Conservation (phyloP, 805 yeast genomes). For the Ogataea pini region DNA sequence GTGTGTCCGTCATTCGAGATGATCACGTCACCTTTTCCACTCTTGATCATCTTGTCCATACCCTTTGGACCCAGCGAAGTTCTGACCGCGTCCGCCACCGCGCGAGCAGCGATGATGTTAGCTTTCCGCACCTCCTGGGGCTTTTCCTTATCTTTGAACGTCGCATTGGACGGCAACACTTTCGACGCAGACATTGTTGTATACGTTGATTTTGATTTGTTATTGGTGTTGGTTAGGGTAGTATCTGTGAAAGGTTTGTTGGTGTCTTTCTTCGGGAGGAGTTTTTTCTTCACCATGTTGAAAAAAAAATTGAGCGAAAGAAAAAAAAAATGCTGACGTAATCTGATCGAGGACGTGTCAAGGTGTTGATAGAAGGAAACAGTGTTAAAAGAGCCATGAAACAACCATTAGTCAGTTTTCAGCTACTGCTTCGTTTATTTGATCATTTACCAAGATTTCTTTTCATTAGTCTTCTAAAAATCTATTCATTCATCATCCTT, state of each 20-base stretch:
- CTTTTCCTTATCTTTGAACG: constrained; percentile 90
- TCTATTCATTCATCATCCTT: no score
- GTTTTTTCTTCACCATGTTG: background rate
- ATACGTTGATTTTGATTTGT: background rate
- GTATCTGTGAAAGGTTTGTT: no score
- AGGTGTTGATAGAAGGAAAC: no score
- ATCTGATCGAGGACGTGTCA: background rate
- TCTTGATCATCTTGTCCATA: constrained; percentile 98
- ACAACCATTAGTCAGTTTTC: no score
- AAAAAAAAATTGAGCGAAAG: constrained; percentile 5
- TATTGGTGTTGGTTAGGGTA: no score
- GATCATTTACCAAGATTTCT: no score
- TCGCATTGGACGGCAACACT: constrained; percentile 67
- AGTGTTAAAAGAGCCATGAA: no score
- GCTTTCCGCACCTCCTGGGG: constrained; percentile 92
- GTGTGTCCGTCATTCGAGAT: constrained; percentile 99
- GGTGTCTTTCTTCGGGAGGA: background rate
- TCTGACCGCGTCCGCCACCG: constrained; percentile 93
- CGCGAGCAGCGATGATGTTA: constrained; percentile 88
- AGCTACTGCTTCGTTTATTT: no score
- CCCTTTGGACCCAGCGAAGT: constrained; percentile 98
- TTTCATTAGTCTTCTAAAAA: no score
- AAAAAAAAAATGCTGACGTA: background rate
- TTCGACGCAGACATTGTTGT: constrained; percentile 21
- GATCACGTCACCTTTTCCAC: constrained; percentile 87